These are phyloP conservation scores for Tetrapisispora fleetii DNA, from an alignment of 805 yeast species.

Conservation along the genomic window DNA sequence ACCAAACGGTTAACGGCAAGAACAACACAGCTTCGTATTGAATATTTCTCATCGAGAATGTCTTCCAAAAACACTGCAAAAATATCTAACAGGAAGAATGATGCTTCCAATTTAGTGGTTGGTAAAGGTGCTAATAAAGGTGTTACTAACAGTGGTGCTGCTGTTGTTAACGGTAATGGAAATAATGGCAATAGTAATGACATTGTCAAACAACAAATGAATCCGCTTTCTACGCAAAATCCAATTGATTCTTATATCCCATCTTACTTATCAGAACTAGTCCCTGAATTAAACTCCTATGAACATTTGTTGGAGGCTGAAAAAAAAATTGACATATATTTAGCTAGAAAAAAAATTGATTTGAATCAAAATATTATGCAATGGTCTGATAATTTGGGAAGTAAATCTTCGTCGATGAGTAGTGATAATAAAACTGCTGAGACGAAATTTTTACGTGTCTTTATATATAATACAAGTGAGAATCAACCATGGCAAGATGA, in stretches of 20 bases:
- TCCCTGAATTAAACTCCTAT: conserved; percentile 68
- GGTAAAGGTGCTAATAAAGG: neutral
- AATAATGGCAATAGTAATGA: neutral
- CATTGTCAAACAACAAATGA: conserved; percentile 13
- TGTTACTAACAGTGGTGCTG: neutral
- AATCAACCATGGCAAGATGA: conserved; percentile 79
- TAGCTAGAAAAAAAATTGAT: conserved; percentile 76
- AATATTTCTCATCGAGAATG: neutral
- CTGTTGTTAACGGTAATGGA: neutral
- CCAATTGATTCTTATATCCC: conserved; percentile 51
- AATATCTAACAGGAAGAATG: neutral
- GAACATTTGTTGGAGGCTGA: conserved; percentile 74
- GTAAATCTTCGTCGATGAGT: conserved; percentile 24
- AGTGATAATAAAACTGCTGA: conserved; percentile 9
- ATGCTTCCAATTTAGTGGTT: neutral
- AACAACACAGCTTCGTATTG: too few species aligned
- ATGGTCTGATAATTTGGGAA: conserved; percentile 27
- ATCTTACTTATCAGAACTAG: conserved; percentile 32
- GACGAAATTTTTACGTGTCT: conserved; percentile 59
- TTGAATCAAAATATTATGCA: conserved; percentile 58
- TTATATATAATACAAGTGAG: conserved; percentile 68
- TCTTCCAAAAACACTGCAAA: neutral
- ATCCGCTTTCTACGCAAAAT: conserved; percentile 23
- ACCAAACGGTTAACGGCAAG: too few species aligned
- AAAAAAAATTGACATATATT: conserved; percentile 64